Conservation (phyloP, 2,329 filamentous ascomycete species). For the Onygena corvina region DNA sequence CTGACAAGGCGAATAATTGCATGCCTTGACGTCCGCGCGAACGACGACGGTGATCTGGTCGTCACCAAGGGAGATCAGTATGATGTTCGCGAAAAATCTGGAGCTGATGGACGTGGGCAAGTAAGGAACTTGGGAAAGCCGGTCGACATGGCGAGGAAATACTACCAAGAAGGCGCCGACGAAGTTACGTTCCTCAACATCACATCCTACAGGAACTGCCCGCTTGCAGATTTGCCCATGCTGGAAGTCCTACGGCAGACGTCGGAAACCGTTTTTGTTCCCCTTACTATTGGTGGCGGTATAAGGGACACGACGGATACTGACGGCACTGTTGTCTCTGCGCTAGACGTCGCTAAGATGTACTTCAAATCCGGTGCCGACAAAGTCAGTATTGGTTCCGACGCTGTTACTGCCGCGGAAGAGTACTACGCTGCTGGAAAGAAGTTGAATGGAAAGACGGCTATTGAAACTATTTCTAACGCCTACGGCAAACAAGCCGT, state of each 20-base stretch:
- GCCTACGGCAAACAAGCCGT: constrained; percentile 96
- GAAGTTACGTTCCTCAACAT: constrained; percentile 98
- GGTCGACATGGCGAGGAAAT: constrained; percentile 81
- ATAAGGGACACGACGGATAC: constrained; percentile 87
- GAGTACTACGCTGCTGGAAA: constrained; percentile 66
- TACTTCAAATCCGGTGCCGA: constrained; percentile 97
- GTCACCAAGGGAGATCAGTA: constrained; percentile 99
- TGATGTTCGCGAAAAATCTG: constrained; percentile 82
- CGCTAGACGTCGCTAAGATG: constrained; percentile 84
- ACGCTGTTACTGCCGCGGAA: constrained; percentile 85
- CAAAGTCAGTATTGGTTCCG: constrained; percentile 93
- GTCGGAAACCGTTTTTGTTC: constrained; percentile 87
- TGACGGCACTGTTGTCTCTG: constrained; percentile 74
- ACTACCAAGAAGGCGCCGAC: constrained; percentile 94
- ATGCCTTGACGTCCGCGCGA: constrained; percentile 87
- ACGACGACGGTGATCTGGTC: constrained; percentile 87
- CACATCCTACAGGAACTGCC: constrained; percentile 92
- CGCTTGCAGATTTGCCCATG: constrained; percentile 86
- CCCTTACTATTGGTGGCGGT: constrained; percentile 86
- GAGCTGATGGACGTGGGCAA: constrained; percentile 42
- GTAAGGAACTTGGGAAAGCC: constrained; percentile 95
- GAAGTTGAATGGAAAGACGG: constrained; percentile 64
- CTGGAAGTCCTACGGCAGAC: constrained; percentile 79
- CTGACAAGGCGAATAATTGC: constrained; percentile 90
- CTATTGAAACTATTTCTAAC: constrained; percentile 86